phyloP scores from a whole-genome alignment of 805 yeast genomes.

The Candida ortonii region DNA sequence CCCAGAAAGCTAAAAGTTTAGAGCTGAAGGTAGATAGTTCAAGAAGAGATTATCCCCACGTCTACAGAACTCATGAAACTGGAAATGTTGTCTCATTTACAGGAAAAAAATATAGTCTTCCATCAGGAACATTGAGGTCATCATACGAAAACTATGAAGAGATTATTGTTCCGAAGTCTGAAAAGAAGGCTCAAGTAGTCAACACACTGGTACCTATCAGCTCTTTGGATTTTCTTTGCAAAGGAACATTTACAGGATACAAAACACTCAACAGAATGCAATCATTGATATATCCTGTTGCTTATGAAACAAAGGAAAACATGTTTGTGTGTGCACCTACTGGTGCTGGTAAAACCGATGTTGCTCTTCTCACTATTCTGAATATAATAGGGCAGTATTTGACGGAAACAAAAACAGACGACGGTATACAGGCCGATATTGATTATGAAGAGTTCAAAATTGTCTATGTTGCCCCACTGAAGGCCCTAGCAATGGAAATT shows the following conservation, averaged over 20 bases:
- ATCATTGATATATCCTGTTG: slow-evolving; percentile 86
- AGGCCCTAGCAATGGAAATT: slow-evolving; percentile 94
- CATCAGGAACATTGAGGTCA: slow-evolving; percentile 72
- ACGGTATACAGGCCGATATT: slow-evolving; percentile 55
- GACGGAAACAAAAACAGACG: slow-evolving; percentile 47
- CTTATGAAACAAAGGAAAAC: slow-evolving; percentile 88
- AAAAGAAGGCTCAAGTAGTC: slow-evolving; percentile 41
- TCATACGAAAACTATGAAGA: slow-evolving; percentile 64
- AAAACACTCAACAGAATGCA: slow-evolving; percentile 81
- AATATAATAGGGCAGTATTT: slow-evolving; percentile 75
- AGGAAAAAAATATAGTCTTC: slow-evolving; percentile 78
- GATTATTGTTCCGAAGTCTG: slow-evolving; percentile 75
- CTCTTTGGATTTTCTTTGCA: slow-evolving; percentile 74
- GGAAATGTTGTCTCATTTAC: slow-evolving; percentile 70
- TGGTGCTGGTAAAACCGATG: slow-evolving; percentile 97
- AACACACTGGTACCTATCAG: slow-evolving; percentile 52
- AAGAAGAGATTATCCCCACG: slow-evolving; percentile 75
- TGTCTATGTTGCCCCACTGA: slow-evolving; percentile 88
- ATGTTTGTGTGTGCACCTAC: slow-evolving; percentile 97
- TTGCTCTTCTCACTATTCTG: slow-evolving; percentile 76
- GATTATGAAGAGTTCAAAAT: slow-evolving; percentile 85
- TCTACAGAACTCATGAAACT: slow-evolving; percentile 66
- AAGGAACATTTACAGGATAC: slow-evolving; percentile 80
- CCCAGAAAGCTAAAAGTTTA: slow-evolving; percentile 46
- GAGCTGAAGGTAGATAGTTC: slow-evolving; percentile 44